phyloP scores from a whole-genome alignment of 2,329 filamentous ascomycete species.

The Phoma sp. region DNA sequence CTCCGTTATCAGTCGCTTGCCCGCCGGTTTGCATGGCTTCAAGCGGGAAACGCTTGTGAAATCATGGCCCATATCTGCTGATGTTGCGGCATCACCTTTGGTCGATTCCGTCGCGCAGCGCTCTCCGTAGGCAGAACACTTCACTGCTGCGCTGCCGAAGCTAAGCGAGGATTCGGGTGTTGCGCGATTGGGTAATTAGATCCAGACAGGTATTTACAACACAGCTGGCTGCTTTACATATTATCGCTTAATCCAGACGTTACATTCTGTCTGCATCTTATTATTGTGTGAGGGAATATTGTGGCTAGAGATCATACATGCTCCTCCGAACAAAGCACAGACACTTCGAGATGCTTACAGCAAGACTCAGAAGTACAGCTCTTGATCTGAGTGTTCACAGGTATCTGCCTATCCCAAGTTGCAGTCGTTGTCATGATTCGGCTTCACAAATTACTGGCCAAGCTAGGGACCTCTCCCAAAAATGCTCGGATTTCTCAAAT shows the following conservation, averaged over 20 bases:
- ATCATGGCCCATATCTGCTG: constrained; percentile 24
- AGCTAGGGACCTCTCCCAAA: constrained; percentile 26
- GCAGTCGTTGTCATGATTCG: constrained; percentile 31
- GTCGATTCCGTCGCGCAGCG: constrained; percentile 14
- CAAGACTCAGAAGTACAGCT: not conserved
- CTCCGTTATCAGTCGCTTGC: constrained; percentile 19
- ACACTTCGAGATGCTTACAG: no score
- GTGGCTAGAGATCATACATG: no score
- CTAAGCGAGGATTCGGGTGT: constrained; percentile 7
- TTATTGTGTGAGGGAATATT: no score
- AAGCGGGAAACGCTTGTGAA: constrained; percentile 26
- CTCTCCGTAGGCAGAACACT: not conserved
- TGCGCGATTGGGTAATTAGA: constrained; percentile 11
- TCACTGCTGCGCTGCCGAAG: not conserved
- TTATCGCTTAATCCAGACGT: no score
- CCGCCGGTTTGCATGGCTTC: constrained; percentile 33
- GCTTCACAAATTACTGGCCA: constrained; percentile 31
- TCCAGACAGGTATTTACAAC: not conserved
- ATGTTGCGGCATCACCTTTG: constrained; percentile 13
- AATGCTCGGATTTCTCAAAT: constrained; percentile 16
- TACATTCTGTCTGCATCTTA: no score
- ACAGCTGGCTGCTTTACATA: no score
- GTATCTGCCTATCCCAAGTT: constrained; percentile 30
- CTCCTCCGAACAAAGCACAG: no score
- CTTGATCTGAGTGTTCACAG: not conserved